Evolutionary conservation across 2,329 filamentous ascomycete species (phyloP).

Genomic region (Fusarium sp.): DNA sequence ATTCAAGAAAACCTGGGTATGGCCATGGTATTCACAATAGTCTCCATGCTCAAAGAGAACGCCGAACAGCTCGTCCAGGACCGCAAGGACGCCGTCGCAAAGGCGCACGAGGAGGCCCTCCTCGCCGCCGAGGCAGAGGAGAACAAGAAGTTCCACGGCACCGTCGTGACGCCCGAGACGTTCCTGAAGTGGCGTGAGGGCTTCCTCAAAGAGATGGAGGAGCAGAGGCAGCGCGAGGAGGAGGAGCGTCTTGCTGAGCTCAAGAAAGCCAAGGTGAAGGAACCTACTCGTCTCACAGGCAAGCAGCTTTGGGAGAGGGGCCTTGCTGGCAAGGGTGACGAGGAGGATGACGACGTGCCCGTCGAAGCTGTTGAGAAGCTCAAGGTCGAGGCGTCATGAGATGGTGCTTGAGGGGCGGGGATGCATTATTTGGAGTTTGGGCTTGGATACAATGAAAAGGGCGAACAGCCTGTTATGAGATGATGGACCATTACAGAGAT

Average conservation of each 20-base stretch:
- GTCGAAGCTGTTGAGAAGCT: constrained; percentile 79
- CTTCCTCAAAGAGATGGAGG: constrained; percentile 87
- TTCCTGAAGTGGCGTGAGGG: constrained; percentile 87
- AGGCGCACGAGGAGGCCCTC: constrained; percentile 69
- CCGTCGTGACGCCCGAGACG: constrained; percentile 86
- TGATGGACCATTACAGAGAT: constrained; percentile 22
- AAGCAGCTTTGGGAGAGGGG: constrained; percentile 85
- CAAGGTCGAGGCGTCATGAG: constrained; percentile 72
- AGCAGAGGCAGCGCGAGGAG: constrained; percentile 76
- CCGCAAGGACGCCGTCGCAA: constrained; percentile 76
- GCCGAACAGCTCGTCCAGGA: constrained; percentile 89
- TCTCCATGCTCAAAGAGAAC: constrained; percentile 88
- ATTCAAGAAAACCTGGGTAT: constrained; percentile 96
- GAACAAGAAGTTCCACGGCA: constrained; percentile 96
- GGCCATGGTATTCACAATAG: constrained; percentile 96
- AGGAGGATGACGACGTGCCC: constrained; percentile 76
- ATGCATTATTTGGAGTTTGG: constrained; percentile 50
- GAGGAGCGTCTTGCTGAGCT: constrained; percentile 87
- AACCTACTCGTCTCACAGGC: constrained; percentile 80
- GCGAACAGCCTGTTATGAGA: constrained; percentile 21
- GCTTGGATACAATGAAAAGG: constrained; percentile 38
- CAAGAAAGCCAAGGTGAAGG: constrained; percentile 84
- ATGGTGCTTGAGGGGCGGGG: not conserved
- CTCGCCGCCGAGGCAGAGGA: constrained; percentile 85
- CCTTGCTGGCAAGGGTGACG: constrained; percentile 76